Percentiles rank a stretch among this genome's conserved stretches.
Evolutionary conservation across 108 stramenopile genomes (phyloP).

Genomic region (Nannochloropsis granulata): DNA sequence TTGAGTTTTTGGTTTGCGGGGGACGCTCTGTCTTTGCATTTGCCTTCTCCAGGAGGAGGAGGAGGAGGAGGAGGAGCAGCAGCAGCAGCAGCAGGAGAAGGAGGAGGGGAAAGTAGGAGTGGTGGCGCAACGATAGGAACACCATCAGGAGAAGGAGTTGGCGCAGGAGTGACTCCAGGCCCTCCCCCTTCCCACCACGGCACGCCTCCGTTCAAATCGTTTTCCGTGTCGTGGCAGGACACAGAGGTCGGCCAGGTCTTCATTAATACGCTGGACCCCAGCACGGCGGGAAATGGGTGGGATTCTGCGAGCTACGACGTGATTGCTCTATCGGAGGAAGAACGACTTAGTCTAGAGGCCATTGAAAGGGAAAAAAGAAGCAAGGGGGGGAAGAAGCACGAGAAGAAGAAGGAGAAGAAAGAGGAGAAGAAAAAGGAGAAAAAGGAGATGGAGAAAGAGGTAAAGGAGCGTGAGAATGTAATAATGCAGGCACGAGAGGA

Average conservation of each 20-base stretch:
- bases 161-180: background rate
- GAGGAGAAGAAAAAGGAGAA: too few species aligned
- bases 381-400: too few species aligned
- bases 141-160: background rate
- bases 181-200: background rate
- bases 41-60: background rate
- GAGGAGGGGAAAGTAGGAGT: background rate
- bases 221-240: background rate
- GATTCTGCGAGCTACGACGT: background rate
- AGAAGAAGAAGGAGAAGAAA: too few species aligned
- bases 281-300: background rate
- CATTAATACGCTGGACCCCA: background rate
- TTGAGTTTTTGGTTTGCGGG: background rate
- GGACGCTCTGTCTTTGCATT: background rate
- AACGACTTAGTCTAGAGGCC: background rate
- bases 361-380: too few species aligned
- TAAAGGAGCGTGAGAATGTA: too few species aligned
- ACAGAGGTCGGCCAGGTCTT: background rate
- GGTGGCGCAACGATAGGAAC: background rate
- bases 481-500: too few species aligned
- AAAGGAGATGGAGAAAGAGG: too few species aligned
- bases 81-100: background rate
- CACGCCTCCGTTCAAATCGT: background rate
- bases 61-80: background rate
- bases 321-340: background rate